Percentiles rank a stretch among this genome's conserved stretches.
Conservation (phyloP, 2,329 filamentous ascomycete species). For the Colletotrichum sp. region DNA sequence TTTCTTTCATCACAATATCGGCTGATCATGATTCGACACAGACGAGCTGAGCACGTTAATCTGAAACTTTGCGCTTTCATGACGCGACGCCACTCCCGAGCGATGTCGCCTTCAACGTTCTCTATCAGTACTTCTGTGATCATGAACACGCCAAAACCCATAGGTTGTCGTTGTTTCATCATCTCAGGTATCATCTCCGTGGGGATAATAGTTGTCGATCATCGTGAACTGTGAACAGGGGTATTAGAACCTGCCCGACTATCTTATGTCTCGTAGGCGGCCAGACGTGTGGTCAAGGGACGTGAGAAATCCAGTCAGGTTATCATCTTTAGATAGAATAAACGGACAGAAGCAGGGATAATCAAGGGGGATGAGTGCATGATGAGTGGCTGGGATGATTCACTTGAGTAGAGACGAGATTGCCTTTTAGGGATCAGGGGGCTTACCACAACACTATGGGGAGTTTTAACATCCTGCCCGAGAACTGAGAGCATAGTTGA, state of each 20-base stretch:
- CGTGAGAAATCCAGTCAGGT: background rate
- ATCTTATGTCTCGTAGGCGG: background rate
- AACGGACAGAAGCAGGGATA: background rate
- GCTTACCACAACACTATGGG: too few relatives aligned
- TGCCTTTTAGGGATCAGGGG: too few relatives aligned
- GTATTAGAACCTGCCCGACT: too few relatives aligned
- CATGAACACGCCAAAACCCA: too few relatives aligned
- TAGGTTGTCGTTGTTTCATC: background rate
- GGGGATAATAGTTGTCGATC: background rate
- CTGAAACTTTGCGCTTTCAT: too few relatives aligned
- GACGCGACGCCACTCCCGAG: too few relatives aligned
- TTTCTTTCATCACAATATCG: too few relatives aligned
- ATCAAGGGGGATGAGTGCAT: background rate
- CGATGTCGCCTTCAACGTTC: too few relatives aligned
- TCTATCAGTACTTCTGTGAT: too few relatives aligned
- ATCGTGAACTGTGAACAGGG: too few relatives aligned
- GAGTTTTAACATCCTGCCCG: accelerated
- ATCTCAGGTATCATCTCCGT: background rate
- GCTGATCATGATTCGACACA: too few relatives aligned
- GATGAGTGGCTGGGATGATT: background rate
- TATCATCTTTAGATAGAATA: background rate
- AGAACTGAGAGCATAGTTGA: accelerated
- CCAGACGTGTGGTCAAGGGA: background rate
- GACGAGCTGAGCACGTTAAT: too few relatives aligned
- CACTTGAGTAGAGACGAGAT: accelerated